Conservation (phyloP, 441 rosid species). For the Capsella rubella region DNA sequence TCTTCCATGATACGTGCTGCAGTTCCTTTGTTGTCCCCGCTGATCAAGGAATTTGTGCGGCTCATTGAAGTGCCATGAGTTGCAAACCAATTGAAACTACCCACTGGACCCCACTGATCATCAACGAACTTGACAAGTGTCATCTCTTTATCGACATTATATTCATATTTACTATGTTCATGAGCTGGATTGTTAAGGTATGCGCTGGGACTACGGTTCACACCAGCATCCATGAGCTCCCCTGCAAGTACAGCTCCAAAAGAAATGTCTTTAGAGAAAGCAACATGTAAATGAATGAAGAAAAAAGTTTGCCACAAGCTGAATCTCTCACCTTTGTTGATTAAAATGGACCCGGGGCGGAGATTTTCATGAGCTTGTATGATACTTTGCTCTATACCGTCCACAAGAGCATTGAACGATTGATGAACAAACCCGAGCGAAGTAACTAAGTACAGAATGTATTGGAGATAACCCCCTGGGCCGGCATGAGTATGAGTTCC, state of each 20-base stretch:
- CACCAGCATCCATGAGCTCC: slow-evolving; percentile 83
- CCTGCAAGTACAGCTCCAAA: slow-evolving; percentile 53
- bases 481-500: slow-evolving; percentile 97
- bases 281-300: too few relatives aligned
- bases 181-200: slow-evolving; percentile 79
- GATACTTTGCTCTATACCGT: slow-evolving; percentile 88
- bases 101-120: slow-evolving; percentile 84
- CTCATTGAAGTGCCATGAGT: slow-evolving; percentile 99
- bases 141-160: slow-evolving; percentile 92
- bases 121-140: slow-evolving; percentile 92
- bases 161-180: slow-evolving; percentile 72
- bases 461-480: slow-evolving; percentile 96
- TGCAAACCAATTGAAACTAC: slow-evolving; percentile 96
- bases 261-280: neutral
- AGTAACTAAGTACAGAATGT: slow-evolving; percentile 78
- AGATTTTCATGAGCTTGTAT: slow-evolving; percentile 91
- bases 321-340: slow-evolving; percentile 74
- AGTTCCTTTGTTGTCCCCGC: slow-evolving; percentile 99
- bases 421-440: slow-evolving; percentile 93
- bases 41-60: slow-evolving; percentile 85
- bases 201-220: slow-evolving; percentile 93
- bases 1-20: slow-evolving; percentile 97
- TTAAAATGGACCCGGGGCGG: slow-evolving; percentile 71
- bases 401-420: slow-evolving; percentile 89
- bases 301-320: neutral